phyloP scores from a whole-genome alignment of 2,329 filamentous ascomycete genomes.

The Neonectria ditissima region DNA sequence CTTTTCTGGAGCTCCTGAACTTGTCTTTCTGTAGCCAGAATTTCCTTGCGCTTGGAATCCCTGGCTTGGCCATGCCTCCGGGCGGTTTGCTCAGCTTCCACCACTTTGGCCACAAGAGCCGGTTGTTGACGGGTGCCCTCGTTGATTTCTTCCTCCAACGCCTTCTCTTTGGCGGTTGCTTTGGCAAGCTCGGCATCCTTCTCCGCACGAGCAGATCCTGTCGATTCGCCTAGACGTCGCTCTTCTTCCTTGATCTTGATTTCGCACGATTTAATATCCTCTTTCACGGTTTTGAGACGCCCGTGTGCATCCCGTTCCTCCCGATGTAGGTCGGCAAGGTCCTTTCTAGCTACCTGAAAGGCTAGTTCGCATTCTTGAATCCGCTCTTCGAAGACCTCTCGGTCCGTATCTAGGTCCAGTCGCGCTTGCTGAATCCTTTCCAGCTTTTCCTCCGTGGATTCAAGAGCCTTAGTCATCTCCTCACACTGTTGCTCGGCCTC shows the following conservation, averaged over 20 bases:
- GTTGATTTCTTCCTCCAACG: conserved; percentile 44
- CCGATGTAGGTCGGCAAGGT: conserved; percentile 65
- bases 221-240: conserved; percentile 72
- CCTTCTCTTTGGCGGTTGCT: conserved; percentile 43
- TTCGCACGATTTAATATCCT: conserved; percentile 59
- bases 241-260: conserved; percentile 67
- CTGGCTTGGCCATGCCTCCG: conserved; percentile 49
- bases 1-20: conserved; percentile 64
- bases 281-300: conserved; percentile 66
- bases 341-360: conserved; percentile 64
- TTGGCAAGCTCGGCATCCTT: conserved; percentile 67
- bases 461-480: conserved; percentile 63
- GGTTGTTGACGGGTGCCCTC: conserved; percentile 48
- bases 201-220: conserved; percentile 75
- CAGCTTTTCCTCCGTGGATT: conserved; percentile 60
- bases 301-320: conserved; percentile 75
- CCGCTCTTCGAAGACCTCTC: conserved; percentile 58
- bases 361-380: conserved; percentile 60
- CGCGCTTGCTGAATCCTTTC: conserved; percentile 53
- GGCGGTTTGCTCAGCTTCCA: conserved; percentile 47
- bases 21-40: conserved; percentile 60
- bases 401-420: conserved; percentile 59
- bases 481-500: conserved; percentile 46
- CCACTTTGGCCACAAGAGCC: conserved; percentile 48
- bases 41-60: conserved; percentile 64